phyloP scores from a whole-genome alignment of 2,329 filamentous ascomycete genomes.

The Parafenestella ontariensis region DNA sequence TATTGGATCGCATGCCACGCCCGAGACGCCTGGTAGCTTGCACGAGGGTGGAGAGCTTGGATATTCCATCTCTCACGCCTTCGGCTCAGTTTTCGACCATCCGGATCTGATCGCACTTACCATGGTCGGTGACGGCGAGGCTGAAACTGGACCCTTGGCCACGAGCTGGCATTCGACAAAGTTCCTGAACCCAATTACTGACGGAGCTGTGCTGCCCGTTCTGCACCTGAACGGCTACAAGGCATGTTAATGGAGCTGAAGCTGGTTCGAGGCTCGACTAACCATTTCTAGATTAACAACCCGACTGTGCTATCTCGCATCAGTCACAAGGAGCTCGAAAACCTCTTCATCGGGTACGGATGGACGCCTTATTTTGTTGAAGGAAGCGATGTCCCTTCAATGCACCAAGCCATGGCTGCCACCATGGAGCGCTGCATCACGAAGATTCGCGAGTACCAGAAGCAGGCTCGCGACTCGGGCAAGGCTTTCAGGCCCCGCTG shows the following conservation, averaged over 20 bases:
- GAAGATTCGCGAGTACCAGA: constrained; percentile 73
- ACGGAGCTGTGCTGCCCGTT: constrained; percentile 79
- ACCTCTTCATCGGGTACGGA: constrained; percentile 75
- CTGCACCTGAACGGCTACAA: constrained; percentile 85
- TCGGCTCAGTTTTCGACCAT: constrained; percentile 77
- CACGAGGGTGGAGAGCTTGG: constrained; percentile 83
- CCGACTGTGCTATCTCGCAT: constrained; percentile 69
- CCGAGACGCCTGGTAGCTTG: constrained; percentile 77
- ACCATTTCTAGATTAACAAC: constrained; percentile 53
- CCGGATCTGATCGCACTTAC: constrained; percentile 77
- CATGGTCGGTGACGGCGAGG: constrained; percentile 81
- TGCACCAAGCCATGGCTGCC: constrained; percentile 83
- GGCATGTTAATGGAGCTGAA: constrained; percentile 55
- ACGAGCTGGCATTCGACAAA: constrained; percentile 85
- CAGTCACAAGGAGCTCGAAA: constrained; percentile 73
- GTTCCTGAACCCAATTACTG: constrained; percentile 79
- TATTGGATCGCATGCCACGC: constrained; percentile 78
- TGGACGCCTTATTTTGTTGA: constrained; percentile 84
- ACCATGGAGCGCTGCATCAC: constrained; percentile 75
- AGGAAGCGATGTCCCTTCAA: constrained; percentile 73
- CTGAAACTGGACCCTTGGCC: constrained; percentile 80
- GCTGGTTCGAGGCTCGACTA: background rate
- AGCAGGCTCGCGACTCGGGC: constrained; percentile 72
- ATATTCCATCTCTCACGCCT: constrained; percentile 82
- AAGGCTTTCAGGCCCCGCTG: constrained; percentile 74